These are phyloP conservation scores for Coemansia sp. DNA, from an alignment of 192 early-diverging fungal species.

Conservation along the genomic window DNA sequence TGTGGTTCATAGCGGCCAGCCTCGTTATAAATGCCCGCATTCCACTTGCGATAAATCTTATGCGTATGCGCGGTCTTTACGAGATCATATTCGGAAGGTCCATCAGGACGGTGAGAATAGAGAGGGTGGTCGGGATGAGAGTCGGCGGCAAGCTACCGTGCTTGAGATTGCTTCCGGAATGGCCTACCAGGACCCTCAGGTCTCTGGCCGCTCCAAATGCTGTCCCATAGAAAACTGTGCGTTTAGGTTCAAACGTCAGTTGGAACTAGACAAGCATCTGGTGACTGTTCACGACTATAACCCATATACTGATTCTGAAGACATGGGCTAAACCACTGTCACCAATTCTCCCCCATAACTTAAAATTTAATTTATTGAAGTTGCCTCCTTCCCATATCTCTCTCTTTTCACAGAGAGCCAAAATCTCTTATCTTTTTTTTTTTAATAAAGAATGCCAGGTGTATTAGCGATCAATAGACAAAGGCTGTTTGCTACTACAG, in stretches of 20 bases:
- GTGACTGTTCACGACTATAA: conserved; percentile 18
- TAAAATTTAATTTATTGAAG: too few relatives aligned
- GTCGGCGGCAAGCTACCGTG: conserved; percentile 8
- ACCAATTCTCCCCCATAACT: too few relatives aligned
- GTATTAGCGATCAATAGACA: background rate
- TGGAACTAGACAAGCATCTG: conserved; percentile 30
- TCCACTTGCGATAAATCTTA: conserved; percentile 24
- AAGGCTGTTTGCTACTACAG: background rate
- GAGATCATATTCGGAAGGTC: conserved; percentile 14
- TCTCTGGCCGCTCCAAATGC: conserved; percentile 27
- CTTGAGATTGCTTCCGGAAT: conserved; percentile 41
- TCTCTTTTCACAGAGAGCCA: background rate
- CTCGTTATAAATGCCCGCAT: conserved; percentile 27
- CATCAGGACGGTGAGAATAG: conserved; percentile 1
- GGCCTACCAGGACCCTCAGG: conserved; percentile 37
- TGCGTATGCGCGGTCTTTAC: conserved; percentile 28
- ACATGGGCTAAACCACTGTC: too few relatives aligned
- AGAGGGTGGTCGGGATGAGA: background rate
- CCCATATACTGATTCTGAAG: too few relatives aligned
- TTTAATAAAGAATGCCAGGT: background rate
- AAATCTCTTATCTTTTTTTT: background rate
- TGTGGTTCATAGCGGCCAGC: conserved; percentile 27
- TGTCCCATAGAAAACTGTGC: conserved; percentile 28
- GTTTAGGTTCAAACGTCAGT: conserved; percentile 46
- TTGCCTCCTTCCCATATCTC: too few relatives aligned